phyloP scores from a whole-genome alignment of 108 stramenopile species.

The Skeletonema grethae region DNA sequence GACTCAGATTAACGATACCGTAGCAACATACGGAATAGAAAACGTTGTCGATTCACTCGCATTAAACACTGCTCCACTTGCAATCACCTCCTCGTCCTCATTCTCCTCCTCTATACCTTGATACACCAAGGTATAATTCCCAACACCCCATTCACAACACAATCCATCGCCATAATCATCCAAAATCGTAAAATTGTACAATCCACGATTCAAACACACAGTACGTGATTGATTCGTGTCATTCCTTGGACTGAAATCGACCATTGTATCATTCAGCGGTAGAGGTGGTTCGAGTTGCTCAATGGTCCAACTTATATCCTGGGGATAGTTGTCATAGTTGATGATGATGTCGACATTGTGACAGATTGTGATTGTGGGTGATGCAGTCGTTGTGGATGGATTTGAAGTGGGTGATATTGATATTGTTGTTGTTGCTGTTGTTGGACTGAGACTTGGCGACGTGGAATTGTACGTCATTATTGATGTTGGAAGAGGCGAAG shows the following conservation, averaged over 20 bases:
- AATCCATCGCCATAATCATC: conserved; percentile 2
- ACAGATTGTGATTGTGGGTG: background rate
- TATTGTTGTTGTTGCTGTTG: background rate
- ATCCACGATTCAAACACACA: background rate
- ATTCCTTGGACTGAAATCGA: background rate
- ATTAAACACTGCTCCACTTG: background rate
- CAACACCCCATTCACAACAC: conserved; percentile 1
- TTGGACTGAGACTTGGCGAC: too few relatives aligned
- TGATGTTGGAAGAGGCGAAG: background rate
- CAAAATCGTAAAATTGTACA: background rate
- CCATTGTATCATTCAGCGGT: background rate
- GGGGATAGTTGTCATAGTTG: background rate
- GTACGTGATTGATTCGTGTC: background rate
- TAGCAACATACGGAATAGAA: background rate
- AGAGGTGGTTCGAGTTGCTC: background rate
- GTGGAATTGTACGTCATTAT: too few relatives aligned
- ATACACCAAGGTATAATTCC: conserved; percentile 1
- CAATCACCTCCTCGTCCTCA: background rate
- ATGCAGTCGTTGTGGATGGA: background rate
- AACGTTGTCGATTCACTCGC: background rate
- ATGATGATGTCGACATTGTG: conserved; percentile 5
- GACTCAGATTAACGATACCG: too few relatives aligned
- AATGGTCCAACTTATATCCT: conserved; percentile 7
- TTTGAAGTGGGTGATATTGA: too few relatives aligned
- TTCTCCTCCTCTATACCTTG: background rate